Evolutionary conservation across 176 grass and related monocot genomes (phyloP).

Genomic region (Puya raimondii): DNA sequence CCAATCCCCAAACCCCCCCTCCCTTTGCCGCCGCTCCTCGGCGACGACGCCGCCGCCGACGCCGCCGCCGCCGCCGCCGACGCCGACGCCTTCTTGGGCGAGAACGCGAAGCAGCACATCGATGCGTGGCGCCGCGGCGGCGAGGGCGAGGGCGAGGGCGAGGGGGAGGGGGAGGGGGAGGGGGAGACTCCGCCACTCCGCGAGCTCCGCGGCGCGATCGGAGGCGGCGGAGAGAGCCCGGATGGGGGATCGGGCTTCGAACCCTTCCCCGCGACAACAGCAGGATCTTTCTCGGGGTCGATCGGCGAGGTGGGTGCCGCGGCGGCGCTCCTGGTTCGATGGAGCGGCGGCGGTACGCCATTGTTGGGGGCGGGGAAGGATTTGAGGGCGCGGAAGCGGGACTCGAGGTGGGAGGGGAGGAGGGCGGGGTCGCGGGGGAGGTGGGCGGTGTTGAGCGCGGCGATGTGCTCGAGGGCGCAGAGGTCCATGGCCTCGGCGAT

Average conservation of each 20-base stretch:
- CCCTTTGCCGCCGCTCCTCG: conserved; percentile 13
- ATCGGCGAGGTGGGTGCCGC: neutral
- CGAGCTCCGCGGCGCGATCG: neutral
- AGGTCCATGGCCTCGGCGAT: conserved; percentile 59
- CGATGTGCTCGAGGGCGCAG: conserved; percentile 56
- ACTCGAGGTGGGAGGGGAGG: conserved; percentile 51
- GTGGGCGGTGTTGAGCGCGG: conserved; percentile 73
- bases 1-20: conserved; percentile 18
- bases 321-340: neutral
- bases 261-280: too few relatives aligned
- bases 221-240: too few relatives aligned
- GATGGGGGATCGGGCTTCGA: too few relatives aligned
- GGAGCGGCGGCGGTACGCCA: neutral
- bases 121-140: conserved; percentile 17
- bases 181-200: neutral
- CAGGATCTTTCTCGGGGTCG: too few relatives aligned
- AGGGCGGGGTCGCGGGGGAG: conserved; percentile 35
- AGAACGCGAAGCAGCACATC: conserved; percentile 73
- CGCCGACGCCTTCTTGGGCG: conserved; percentile 36
- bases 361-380: conserved; percentile 38
- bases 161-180: too few relatives aligned
- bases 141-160: conserved; percentile 23
- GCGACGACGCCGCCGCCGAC: neutral
- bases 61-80: neutral
- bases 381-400: conserved; percentile 88